phyloP scores from a whole-genome alignment of 2,329 filamentous ascomycete genomes.

The Aspergillus niger region DNA sequence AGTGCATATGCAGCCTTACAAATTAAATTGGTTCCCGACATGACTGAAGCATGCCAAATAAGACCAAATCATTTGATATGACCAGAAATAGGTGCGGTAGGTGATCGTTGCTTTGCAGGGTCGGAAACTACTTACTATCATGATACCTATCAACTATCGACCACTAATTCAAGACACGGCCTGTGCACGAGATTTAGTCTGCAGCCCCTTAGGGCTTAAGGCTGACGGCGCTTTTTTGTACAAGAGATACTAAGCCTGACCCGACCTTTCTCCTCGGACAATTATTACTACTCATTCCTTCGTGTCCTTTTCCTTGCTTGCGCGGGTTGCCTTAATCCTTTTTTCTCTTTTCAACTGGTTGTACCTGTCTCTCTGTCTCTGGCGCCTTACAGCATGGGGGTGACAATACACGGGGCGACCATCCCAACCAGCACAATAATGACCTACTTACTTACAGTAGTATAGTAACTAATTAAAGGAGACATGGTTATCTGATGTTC shows the following conservation, averaged over 20 bases:
- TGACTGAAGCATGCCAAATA: background rate
- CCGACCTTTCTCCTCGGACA: conserved; percentile 15
- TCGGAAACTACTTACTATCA: background rate
- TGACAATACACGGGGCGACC: background rate
- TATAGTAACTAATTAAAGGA: background rate
- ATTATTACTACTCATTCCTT: background rate
- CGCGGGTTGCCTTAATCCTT: background rate
- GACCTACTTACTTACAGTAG: background rate
- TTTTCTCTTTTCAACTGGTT: background rate
- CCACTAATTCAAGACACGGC: conserved; percentile 1
- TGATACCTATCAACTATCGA: conserved; percentile 2
- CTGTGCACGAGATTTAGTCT: conserved; percentile 22
- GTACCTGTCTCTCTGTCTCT: background rate
- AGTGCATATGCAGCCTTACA: background rate
- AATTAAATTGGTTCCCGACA: background rate
- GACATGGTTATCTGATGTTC: background rate
- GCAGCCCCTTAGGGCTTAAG: conserved; percentile 42
- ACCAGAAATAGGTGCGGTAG: background rate
- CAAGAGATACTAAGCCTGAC: conserved; percentile 9
- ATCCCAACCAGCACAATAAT: background rate
- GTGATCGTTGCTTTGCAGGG: background rate
- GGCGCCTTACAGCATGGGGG: background rate
- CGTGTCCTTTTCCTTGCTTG: conserved; percentile 1
- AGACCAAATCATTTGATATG: background rate
- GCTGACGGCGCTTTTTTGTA: conserved; percentile 30